Base-by-base conservation (phyloP, 2,329 filamentous ascomycete genomes). In the Alternaria sp. region DNA sequence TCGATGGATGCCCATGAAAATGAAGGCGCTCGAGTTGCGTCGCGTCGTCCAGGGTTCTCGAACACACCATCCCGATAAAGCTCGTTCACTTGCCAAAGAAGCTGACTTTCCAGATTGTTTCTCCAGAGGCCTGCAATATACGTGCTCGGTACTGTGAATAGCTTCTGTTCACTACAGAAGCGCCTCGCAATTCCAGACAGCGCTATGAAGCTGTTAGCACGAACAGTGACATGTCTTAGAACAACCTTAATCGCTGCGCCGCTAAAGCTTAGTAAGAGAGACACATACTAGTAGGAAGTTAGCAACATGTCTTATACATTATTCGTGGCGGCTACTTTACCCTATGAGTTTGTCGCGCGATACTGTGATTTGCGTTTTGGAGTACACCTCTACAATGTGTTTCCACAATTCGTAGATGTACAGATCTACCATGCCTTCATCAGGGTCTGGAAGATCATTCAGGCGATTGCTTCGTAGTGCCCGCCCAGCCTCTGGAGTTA, bases 1-100 rank as follows among this genome's bases (percentile, higher is more conserved):
- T 71, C 60, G 6, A 73, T 45, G 8, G 68, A 43, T 1, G 67
- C 71, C 71, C 70, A 73, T 1, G 70, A 72, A 7, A 66, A 73
- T 1, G 70, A 72, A 3, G 71, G 71, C 2, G 65, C 66, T 28
- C 67, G 44, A 4, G 47, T 43, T 4, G 26, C 7, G 30, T 58
- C 30, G 8, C 61, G 55, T 17, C 21, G 43, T 2, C 55, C 19
- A 11, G 53, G 21, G 25, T 66, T 65, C 3, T 66, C 25, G 17
- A 46, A 62, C 6, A 26, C 6, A 0, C 53, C 60, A n/a, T 64
- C 25, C 13, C 11, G 15, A 46, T 55, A 63, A 1, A 46, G 12
- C 6, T 44, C 32, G 4, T 68, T 51, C 4, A 69, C 69, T 3
- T 45, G 45, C 70, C 69, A 73, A 12, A 73, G 30, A 0, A 73